These are phyloP conservation scores for Lentinus brumalis DNA, from an alignment of 768 basidiomycete genomes.

Conservation along the genomic window DNA sequence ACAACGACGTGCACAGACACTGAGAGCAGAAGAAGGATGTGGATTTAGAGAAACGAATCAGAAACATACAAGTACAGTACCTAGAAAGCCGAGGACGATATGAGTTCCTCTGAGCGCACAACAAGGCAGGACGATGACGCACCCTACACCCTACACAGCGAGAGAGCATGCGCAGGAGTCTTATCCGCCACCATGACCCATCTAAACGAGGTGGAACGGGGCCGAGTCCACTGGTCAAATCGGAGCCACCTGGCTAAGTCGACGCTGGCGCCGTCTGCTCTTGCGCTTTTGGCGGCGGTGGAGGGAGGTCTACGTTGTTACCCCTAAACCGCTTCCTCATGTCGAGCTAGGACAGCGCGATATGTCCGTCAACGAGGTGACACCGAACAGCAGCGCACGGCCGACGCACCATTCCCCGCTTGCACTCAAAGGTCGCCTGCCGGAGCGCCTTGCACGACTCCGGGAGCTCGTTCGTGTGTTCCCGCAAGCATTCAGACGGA, in stretches of 20 bases:
- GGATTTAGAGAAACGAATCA: no score
- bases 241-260: neutral
- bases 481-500: slow-evolving; percentile 84
- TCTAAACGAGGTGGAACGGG: neutral
- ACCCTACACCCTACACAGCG: neutral
- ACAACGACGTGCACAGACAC: no score
- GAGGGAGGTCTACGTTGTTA: slow-evolving; percentile 26
- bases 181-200: neutral
- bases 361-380: neutral
- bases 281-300: slow-evolving; percentile 11
- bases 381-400: neutral
- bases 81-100: no score
- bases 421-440: slow-evolving; percentile 87
- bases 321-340: slow-evolving; percentile 35
- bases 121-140: no score
- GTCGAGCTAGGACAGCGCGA: slow-evolving; percentile 23
- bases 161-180: neutral
- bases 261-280: slow-evolving; percentile 1
- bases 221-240: neutral
- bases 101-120: no score
- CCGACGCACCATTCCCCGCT: slow-evolving; percentile 77
- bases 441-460: slow-evolving; percentile 78
- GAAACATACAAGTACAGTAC: no score
- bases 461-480: slow-evolving; percentile 76
- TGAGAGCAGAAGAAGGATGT: no score